Evolutionary conservation across 768 basidiomycete genomes (phyloP), one percentile per base, ranked within the genome.

Genomic region (Rhodocollybia butyracea): DNA sequence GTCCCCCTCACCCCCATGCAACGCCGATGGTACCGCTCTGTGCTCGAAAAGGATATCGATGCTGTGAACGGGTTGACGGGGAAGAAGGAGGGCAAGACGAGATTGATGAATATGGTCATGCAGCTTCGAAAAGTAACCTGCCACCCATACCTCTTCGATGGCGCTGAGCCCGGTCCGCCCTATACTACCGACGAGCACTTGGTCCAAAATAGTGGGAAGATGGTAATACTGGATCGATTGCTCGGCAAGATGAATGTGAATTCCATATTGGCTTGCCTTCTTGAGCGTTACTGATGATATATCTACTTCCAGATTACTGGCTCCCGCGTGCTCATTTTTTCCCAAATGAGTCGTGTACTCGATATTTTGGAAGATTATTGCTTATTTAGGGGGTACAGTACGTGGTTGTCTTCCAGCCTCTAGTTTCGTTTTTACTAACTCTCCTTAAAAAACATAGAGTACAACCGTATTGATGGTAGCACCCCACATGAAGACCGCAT

Each of bases 31-130:
- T 98, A 99, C 70, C 87, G 93, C 29, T 91, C 86, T 2, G 89
- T 99, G 6, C 71, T 98, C 55, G 94, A 98, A 73, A 98, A 98
- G 73, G 96, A 98, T 67, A 98, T 99, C 54, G 96, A 98, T 65
- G 96, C 96, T 8, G 97, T 99, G 39, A 98, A 98, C 65, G 94
- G 92, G 38, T 75, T 94, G 30, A 91, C 92, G 2, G 94, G 95
- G 7, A 98, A 97, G 81, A 98, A 98, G 68, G 97, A 99, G 68
- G 96, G 96, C 54, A 99, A 98, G 75, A 98, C 95, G 3, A 77
- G 96, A 31, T 70, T 98, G 48, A 93, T 98, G 87, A 99, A 98
- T 68, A 94, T 99, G 80, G 97, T 98, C 58, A 98, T 98, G 97
- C 97, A 99, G 82, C 79, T 90, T 38, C 85, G 88, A 57, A 94